phyloP scores from a whole-genome alignment of 441 rosid genomes.

The Mallotus japonicus region DNA sequence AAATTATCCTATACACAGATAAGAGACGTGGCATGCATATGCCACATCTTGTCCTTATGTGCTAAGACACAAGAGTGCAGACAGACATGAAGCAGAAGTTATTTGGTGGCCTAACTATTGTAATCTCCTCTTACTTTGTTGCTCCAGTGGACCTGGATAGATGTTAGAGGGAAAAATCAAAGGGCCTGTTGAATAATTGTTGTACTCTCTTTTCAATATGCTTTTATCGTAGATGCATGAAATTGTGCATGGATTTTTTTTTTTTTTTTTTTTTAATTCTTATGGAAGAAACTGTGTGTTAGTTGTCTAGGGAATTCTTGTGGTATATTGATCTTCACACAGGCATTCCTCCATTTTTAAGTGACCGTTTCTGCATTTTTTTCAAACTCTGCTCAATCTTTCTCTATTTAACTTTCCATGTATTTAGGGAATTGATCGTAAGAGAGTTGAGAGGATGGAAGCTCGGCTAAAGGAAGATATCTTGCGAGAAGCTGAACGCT shows the following conservation, averaged over 20 bases:
- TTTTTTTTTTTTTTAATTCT: too few relatives aligned
- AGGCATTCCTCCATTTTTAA: neutral
- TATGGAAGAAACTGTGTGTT: too few relatives aligned
- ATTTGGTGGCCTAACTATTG: neutral
- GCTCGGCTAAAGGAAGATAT: slow-evolving; percentile 97
- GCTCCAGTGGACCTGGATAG: neutral
- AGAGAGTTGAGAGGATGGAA: slow-evolving; percentile 98
- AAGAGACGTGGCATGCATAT: neutral
- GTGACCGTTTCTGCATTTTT: neutral
- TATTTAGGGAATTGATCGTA: slow-evolving; percentile 90
- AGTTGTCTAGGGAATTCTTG: neutral
- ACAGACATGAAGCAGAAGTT: neutral
- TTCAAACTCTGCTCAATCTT: slow-evolving; percentile 12
- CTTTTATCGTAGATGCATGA: neutral
- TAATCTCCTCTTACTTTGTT: neutral
- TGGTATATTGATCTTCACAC: neutral
- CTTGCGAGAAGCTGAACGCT: slow-evolving; percentile 82
- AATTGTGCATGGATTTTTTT: neutral
- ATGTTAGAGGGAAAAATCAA: neutral
- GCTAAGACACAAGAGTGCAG: neutral
- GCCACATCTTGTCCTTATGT: neutral
- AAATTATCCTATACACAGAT: neutral
- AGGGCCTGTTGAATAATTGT: slow-evolving; percentile 6
- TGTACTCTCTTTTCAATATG: neutral
- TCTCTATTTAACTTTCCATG: slow-evolving; percentile 9